Conservation (phyloP, 2,329 filamentous ascomycete genomes). For the Cytospora chrysosperma region DNA sequence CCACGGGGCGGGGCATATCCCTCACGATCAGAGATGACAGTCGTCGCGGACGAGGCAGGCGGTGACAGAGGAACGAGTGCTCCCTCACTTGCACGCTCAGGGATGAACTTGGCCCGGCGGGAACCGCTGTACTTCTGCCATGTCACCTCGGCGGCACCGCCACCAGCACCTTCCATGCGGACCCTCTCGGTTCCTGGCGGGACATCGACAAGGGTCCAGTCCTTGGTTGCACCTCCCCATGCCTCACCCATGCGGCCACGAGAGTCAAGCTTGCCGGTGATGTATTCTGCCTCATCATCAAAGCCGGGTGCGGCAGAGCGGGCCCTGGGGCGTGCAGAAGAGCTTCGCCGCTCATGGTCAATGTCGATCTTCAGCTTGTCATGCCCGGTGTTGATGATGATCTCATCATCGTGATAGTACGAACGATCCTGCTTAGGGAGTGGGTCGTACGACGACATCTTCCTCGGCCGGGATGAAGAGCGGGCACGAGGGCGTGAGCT, state of each 20-base stretch:
- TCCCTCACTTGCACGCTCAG: constrained; percentile 57
- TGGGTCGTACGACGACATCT: constrained; percentile 1
- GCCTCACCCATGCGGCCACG: constrained; percentile 72
- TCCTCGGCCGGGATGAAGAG: constrained; percentile 35
- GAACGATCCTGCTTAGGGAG: constrained; percentile 42
- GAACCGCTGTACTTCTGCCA: constrained; percentile 81
- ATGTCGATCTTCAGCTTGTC: constrained; percentile 48
- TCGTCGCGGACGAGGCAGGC: constrained; percentile 30
- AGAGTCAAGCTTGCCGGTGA: constrained; percentile 53
- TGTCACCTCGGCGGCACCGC: constrained; percentile 71
- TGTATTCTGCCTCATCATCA: constrained; percentile 65
- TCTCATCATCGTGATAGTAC: constrained; percentile 60
- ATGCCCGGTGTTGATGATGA: constrained; percentile 60
- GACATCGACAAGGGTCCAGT: constrained; percentile 81
- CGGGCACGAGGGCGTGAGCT: constrained; percentile 42
- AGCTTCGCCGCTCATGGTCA: constrained; percentile 34
- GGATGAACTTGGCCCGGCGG: constrained; percentile 69
- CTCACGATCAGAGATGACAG: constrained; percentile 28
- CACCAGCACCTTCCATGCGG: constrained; percentile 77
- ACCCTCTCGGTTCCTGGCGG: constrained; percentile 80
- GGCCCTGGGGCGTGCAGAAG: constrained; percentile 46
- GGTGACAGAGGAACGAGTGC: constrained; percentile 35
- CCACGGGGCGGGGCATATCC: constrained; percentile 33
- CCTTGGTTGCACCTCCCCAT: constrained; percentile 69
- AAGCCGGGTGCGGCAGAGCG: constrained; percentile 55